Evolutionary conservation across 192 early-diverging fungal species (phyloP), one percentile per base, ranked within the genome.

Genomic region (Coemansia sp.): DNA sequence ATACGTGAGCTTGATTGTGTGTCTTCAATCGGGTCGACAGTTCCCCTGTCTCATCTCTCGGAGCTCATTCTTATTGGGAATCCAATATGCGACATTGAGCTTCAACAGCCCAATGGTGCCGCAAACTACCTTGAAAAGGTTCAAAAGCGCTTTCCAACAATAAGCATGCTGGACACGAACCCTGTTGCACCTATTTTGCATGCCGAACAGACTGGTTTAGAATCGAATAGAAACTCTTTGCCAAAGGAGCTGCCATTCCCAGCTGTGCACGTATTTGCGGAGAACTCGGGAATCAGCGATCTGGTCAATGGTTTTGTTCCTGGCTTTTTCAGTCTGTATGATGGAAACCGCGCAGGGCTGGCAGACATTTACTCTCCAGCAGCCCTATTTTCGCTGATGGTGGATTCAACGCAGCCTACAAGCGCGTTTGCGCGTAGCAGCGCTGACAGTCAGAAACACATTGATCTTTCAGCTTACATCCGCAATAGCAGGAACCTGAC

Each of bases 81-180:
- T 44, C 79, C 79, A 16, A 63, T 66, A 18, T 56, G 66, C 56
- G 71, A 81, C 8, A 40, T 38, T 10, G 79, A 76, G 50, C 71
- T 75, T 10, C 41, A 47, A 18, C 58, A 41, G 26, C 62, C 74
- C n/a, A 62, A 65, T 48, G 79, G 72, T 47, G 74, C 69, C 11
- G 63, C 64, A 13, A 70, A 43, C 61, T 81, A 81, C 32, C 67
- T 81, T 11, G 63, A 76, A 47, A 75, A 76, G 68, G 68, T 81
- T 11, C 79, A 81, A 42, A 63, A 76, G 70, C 79, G 79, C 43
- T 81, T 81, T 48, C 79, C 79, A 15, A 81, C 79, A 0, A 61
- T 81, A 59, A 73, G 66, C 61, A 76, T 75, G 74, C 79, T 81
- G 13, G 79, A 81, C 56, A 73, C 72, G 70, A 76, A 69, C 52